These are phyloP conservation scores for Tilletia walkeri DNA, from an alignment of 1,284 basidiomycete species.

Conservation along the genomic window DNA sequence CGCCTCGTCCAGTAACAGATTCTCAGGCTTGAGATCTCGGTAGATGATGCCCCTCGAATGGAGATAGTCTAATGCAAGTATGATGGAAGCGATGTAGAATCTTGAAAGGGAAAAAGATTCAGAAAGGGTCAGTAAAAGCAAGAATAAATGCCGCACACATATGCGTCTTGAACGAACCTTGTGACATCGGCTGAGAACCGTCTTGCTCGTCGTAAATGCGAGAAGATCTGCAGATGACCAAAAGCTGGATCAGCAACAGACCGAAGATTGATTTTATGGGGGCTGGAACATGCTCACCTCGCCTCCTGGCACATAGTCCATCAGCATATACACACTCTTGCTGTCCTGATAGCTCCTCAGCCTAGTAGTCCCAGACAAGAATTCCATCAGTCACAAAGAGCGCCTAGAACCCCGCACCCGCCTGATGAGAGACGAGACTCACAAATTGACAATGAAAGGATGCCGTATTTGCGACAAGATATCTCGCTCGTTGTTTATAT, in stretches of 20 bases:
- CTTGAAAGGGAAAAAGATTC: conserved; percentile 24
- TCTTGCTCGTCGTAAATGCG: conserved; percentile 57
- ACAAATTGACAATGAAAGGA: conserved; percentile 51
- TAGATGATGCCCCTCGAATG: conserved; percentile 58
- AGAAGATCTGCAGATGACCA: conserved; percentile 54
- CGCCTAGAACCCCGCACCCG: no score
- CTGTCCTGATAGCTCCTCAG: conserved; percentile 55
- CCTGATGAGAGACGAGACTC: conserved; percentile 21
- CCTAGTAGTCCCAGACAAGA: neutral
- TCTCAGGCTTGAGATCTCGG: conserved; percentile 62
- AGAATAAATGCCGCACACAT: no score
- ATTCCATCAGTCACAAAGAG: no score
- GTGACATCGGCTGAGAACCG: conserved; percentile 61
- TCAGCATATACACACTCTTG: conserved; percentile 62
- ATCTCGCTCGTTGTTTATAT: conserved; percentile 62
- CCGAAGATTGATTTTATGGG: no score
- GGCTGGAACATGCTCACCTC: conserved; percentile 39
- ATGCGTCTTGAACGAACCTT: conserved; percentile 15
- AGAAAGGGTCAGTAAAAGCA: no score
- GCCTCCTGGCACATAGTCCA: conserved; percentile 62
- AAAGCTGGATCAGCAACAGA: neutral
- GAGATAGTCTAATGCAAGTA: conserved; percentile 58
- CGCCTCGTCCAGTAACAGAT: conserved; percentile 58
- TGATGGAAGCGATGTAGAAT: conserved; percentile 61
- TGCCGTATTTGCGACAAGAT: conserved; percentile 56